Evolutionary conservation across 2,329 filamentous ascomycete genomes (phyloP).

Genomic region (Phaeosphaeriaceae sp.): DNA sequence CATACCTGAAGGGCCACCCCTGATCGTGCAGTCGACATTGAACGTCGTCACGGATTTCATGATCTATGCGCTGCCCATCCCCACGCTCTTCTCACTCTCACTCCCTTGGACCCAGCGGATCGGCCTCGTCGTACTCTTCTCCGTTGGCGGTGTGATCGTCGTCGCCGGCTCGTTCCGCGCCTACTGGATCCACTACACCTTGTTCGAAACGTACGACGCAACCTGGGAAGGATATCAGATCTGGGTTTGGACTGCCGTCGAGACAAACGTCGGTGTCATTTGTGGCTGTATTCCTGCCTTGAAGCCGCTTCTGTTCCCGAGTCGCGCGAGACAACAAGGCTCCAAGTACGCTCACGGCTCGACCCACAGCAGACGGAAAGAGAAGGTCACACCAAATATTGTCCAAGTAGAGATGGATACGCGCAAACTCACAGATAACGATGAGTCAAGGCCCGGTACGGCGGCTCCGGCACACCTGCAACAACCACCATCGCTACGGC

Average conservation of each 20-base stretch:
- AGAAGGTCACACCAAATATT: conserved; percentile 41
- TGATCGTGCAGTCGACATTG: conserved; percentile 51
- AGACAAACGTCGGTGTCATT: conserved; percentile 53
- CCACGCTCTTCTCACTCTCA: conserved; percentile 54
- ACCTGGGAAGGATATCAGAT: conserved; percentile 55
- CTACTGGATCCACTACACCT: conserved; percentile 55
- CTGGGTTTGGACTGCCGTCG: conserved; percentile 54
- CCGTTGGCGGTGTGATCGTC: conserved; percentile 55
- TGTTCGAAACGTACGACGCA: conserved; percentile 54
- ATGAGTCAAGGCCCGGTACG: conserved; percentile 32
- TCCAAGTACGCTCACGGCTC: conserved; percentile 42
- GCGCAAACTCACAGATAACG: conserved; percentile 34
- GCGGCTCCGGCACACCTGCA: conserved; percentile 18
- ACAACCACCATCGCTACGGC: conserved; percentile 29
- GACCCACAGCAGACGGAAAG: conserved; percentile 36
- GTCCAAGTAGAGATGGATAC: conserved; percentile 46
- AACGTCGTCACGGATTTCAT: conserved; percentile 56
- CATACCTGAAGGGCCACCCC: conserved; percentile 54
- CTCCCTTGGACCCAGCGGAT: conserved; percentile 54
- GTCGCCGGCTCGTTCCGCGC: conserved; percentile 55
- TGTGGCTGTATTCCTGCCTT: conserved; percentile 55
- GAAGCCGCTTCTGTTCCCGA: conserved; percentile 49
- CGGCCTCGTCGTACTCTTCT: conserved; percentile 53
- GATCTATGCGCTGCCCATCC: conserved; percentile 55
- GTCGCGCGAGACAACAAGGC: conserved; percentile 37